Percentiles rank a stretch among this genome's conserved stretches.
These are phyloP conservation scores for Stemphylium vesicarium DNA, from an alignment of 2,329 filamentous ascomycete genomes.

Conservation along the genomic window DNA sequence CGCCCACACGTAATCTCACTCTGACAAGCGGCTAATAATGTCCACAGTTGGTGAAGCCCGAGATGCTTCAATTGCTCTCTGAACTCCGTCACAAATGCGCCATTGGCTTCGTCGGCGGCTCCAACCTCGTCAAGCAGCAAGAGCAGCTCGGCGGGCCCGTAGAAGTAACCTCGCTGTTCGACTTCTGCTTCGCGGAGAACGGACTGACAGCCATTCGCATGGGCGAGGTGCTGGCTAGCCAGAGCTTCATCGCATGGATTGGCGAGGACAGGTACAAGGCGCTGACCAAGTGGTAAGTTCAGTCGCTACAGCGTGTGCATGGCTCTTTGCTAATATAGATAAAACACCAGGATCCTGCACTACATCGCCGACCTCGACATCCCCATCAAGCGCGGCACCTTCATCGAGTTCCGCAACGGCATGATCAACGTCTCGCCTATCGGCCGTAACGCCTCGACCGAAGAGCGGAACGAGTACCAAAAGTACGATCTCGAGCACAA, in stretches of 20 bases:
- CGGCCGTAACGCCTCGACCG: constrained; percentile 80
- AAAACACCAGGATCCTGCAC: constrained; percentile 63
- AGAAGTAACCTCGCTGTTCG: constrained; percentile 83
- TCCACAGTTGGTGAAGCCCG: constrained; percentile 69
- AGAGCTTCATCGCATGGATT: constrained; percentile 90
- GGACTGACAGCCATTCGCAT: constrained; percentile 89
- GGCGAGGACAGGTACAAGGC: constrained; percentile 86
- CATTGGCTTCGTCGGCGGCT: constrained; percentile 92
- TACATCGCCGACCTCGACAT: constrained; percentile 85
- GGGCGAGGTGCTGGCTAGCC: constrained; percentile 75
- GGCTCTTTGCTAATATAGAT: background rate
- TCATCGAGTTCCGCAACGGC: constrained; percentile 87
- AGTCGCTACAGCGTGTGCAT: too few species aligned
- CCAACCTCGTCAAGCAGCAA: constrained; percentile 91
- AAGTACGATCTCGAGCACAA: constrained; percentile 79
- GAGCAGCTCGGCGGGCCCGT: constrained; percentile 81
- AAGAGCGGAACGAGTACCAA: constrained; percentile 84
- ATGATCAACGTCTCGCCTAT: constrained; percentile 88
- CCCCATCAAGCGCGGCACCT: constrained; percentile 82
- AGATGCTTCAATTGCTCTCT: constrained; percentile 83
- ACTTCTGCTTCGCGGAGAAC: constrained; percentile 98
- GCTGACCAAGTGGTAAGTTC: constrained; percentile 66
- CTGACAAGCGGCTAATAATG: constrained; percentile 16
- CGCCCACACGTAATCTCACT: background rate
- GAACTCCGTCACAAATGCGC: constrained; percentile 84